These are phyloP conservation scores for Rhynchosporium secalis DNA, from an alignment of 2,329 filamentous ascomycete genomes.

Conservation along the genomic window DNA sequence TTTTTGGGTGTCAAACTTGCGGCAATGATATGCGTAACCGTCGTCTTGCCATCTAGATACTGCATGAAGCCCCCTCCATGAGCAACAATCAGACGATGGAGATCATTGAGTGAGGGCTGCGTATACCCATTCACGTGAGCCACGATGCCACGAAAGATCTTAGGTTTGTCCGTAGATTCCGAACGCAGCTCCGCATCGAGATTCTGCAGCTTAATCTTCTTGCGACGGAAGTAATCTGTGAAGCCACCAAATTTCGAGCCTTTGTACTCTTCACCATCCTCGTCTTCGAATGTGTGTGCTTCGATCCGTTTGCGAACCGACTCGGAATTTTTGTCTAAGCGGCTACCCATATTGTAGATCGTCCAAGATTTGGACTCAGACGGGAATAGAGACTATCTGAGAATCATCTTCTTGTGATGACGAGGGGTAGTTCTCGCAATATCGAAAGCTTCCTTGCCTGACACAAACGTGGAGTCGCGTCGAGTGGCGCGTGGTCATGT, in stretches of 20 bases:
- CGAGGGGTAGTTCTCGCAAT: not conserved
- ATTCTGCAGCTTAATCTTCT: conserved; percentile 97
- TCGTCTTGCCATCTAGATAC: conserved; percentile 91
- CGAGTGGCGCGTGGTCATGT: conserved; percentile 6
- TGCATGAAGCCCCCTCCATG: conserved; percentile 96
- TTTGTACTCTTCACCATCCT: conserved; percentile 89
- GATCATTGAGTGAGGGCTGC: conserved; percentile 84
- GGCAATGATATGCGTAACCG: conserved; percentile 93
- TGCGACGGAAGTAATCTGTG: conserved; percentile 86
- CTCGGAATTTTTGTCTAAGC: conserved; percentile 63
- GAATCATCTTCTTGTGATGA: conserved; percentile 3
- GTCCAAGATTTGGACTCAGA: not conserved
- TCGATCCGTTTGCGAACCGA: conserved; percentile 62
- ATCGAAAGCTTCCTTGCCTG: not conserved
- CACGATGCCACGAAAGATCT: conserved; percentile 87
- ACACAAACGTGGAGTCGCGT: not conserved
- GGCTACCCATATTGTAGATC: conserved; percentile 53
- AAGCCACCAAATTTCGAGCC: conserved; percentile 87
- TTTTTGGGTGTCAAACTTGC: conserved; percentile 91
- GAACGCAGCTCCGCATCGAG: conserved; percentile 80
- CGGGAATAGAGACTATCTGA: conserved; percentile 5
- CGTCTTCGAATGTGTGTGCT: conserved; percentile 71
- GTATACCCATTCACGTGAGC: conserved; percentile 95
- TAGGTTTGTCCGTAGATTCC: conserved; percentile 67
- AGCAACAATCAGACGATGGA: conserved; percentile 83